phyloP scores from a whole-genome alignment of 2,329 filamentous ascomycete genomes.

The Diaporthe vexans region DNA sequence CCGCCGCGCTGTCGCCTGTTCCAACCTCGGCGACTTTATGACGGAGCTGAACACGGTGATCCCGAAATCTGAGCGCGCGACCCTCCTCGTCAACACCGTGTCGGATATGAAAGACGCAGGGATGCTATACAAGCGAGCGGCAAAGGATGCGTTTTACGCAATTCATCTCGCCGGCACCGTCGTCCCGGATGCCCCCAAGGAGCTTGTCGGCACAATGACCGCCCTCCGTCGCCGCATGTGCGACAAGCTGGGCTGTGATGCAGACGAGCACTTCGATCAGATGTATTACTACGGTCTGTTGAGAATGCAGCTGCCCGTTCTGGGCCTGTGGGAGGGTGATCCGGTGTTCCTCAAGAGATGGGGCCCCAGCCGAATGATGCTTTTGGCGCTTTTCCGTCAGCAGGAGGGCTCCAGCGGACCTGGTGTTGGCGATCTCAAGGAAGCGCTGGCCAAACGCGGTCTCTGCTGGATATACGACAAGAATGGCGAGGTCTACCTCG shows the following conservation, averaged over 20 bases:
- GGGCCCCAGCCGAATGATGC: no score
- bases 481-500: not conserved
- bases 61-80: not conserved
- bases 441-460: not conserved
- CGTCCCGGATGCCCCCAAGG: not conserved
- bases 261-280: not conserved
- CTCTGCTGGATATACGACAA: not conserved
- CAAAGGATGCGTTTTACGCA: not conserved
- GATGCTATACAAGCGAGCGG: not conserved
- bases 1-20: not conserved
- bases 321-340: not conserved
- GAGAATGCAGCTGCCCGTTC: not conserved
- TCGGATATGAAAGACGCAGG: no score
- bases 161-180: not conserved
- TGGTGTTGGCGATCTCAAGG: not conserved
- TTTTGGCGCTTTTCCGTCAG: not conserved
- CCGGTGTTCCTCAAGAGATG: not conserved
- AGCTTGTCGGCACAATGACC: not conserved
- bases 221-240: not conserved
- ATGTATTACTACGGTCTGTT: not conserved
- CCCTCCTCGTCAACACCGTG: not conserved
- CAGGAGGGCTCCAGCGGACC: not conserved
- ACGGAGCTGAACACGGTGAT: not conserved
- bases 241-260: not conserved
- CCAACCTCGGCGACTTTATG: not conserved